Conservation (phyloP, 1,284 basidiomycete genomes). For the Leccinum griseonigrum region DNA sequence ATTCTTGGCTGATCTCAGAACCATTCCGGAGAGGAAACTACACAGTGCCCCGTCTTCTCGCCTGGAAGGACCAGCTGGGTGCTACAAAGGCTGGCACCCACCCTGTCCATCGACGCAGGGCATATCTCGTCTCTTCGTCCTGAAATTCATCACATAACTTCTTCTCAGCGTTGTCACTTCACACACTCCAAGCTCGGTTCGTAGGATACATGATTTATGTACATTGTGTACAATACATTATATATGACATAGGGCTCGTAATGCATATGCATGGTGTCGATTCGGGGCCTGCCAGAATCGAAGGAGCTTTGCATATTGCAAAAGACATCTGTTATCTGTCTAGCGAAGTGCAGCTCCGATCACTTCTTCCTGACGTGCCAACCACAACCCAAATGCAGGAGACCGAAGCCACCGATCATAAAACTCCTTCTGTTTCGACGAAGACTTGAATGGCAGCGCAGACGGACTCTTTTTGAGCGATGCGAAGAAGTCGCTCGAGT, state of each 20-base stretch:
- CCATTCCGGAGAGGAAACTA: conserved; percentile 24
- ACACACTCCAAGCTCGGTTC: no score
- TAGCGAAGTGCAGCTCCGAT: conserved; percentile 52
- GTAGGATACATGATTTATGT: no score
- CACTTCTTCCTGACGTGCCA: conserved; percentile 69
- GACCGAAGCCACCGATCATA: conserved; percentile 73
- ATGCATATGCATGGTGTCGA: not conserved
- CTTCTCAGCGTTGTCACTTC: not conserved
- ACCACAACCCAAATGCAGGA: conserved; percentile 74
- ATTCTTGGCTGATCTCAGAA: conserved; percentile 30
- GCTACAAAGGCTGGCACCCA: conserved; percentile 27
- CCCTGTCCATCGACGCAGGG: conserved; percentile 24
- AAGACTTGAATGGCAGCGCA: conserved; percentile 73
- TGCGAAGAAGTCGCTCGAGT: conserved; percentile 71
- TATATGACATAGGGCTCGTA: not conserved
- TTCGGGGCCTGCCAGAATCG: not conserved
- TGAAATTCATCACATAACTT: not conserved
- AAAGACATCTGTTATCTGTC: not conserved
- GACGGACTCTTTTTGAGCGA: conserved; percentile 81
- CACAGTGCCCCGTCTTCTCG: conserved; percentile 19
- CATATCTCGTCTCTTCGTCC: conserved; percentile 7
- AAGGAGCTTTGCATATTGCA: not conserved
- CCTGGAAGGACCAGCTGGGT: conserved; percentile 29
- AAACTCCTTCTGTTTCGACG: conserved; percentile 62
- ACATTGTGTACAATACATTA: not conserved